Base-by-base conservation (phyloP, 2,329 filamentous ascomycete genomes). In the Botrytis fragariae region DNA sequence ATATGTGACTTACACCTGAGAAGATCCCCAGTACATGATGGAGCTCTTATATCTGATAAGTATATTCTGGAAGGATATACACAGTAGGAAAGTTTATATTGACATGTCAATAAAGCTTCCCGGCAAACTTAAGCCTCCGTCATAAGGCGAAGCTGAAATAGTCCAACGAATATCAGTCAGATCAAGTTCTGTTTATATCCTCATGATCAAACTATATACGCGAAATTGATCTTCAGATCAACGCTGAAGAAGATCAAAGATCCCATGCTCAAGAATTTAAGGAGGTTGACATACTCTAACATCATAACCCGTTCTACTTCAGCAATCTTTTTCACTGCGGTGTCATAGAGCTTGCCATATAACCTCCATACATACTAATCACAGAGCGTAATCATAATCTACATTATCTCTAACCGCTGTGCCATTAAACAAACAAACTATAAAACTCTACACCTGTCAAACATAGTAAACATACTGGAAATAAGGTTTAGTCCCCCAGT, bases 251-350 rank as follows among this genome's bases (percentile, higher is more conserved):
- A 39, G 44, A 22, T 37, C 7, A 22, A 37, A n/a, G 12, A 67
- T n/a, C 4, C 2, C 8, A n/a, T 25, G 20, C 29, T 35, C 6
- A 25, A 8, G 3, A 37, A 14, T 4, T 12, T 1, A 25, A 25
- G 9, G 14, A 37, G 10, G 12, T 35, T 12, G 45, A 12, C 8
- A 25, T 25, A 5, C 10, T 16, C 45, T 4, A 48, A 25, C 1
- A 48, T 4, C 25, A 2, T 12, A 48, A 10, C 20, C 20, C 8
- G 10, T 2, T 51, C 0, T 2, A 25, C 45, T 25, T 9, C 22
- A 51, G 0, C n/a, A 14, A n/a, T n/a, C 7, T 12, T 14, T 7
- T n/a, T n/a, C 12, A 1, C 48, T 51, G 12, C 0, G 4, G n/a
- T 51, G 5, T 5, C 12, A n/a, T 3, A n/a, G 12, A 25, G 20